phyloP scores from a whole-genome alignment of 768 basidiomycete species.

The Fomitopsis pulvina region DNA sequence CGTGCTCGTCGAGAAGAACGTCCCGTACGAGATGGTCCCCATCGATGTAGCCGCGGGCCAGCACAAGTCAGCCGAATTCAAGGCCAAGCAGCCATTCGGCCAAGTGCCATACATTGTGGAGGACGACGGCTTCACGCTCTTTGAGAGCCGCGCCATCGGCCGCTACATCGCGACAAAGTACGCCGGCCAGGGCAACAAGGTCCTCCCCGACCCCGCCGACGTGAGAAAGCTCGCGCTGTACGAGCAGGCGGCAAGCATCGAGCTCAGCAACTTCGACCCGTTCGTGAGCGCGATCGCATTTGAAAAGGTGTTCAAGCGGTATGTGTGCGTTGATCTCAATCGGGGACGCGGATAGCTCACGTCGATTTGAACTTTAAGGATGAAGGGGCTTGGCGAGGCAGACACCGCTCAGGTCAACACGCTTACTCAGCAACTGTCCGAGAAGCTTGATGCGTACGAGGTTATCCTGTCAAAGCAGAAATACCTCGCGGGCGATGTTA shows the following conservation, averaged over 20 bases:
- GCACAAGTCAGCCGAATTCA: constrained; percentile 40
- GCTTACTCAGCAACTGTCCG: constrained; percentile 4
- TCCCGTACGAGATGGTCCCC: constrained; percentile 45
- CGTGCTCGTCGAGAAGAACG: constrained; percentile 46
- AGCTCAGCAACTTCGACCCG: constrained; percentile 47
- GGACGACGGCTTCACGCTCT: constrained; percentile 57
- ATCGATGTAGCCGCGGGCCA: constrained; percentile 37
- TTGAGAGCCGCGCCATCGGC: constrained; percentile 60
- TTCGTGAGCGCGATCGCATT: constrained; percentile 32
- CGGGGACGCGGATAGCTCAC: not conserved
- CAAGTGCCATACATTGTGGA: constrained; percentile 50
- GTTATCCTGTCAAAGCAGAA: constrained; percentile 22
- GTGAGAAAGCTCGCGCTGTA: constrained; percentile 30
- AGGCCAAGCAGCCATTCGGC: constrained; percentile 55
- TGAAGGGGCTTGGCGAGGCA: constrained; percentile 1
- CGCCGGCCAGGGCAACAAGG: constrained; percentile 35
- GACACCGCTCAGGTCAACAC: not conserved
- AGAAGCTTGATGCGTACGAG: constrained; percentile 24
- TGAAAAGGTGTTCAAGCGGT: constrained; percentile 47
- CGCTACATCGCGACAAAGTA: constrained; percentile 56
- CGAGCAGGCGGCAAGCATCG: constrained; percentile 40
- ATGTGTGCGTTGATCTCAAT: not conserved
- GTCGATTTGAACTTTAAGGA: not conserved
- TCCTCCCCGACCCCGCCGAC: constrained; percentile 38
- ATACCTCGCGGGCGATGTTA: constrained; percentile 29